A percentile compares a stretch with the other conserved stretches of the same genome.
phyloP scores from a whole-genome alignment of 768 basidiomycete genomes.

The Termitomyces sp. region DNA sequence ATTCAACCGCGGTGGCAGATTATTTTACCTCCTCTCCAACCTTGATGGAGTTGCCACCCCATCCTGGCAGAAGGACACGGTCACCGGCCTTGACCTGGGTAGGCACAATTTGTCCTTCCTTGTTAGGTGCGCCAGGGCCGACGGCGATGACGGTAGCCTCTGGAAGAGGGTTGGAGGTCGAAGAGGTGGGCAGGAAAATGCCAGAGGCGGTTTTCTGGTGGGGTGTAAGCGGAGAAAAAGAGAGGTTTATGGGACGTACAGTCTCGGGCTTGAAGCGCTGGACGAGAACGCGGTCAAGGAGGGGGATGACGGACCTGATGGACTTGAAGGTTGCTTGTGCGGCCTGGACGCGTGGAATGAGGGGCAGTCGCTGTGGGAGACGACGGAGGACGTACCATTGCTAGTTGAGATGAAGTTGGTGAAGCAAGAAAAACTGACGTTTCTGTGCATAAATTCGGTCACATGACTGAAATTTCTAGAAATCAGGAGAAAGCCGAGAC shows the following conservation, averaged over 20 bases:
- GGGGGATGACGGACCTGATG: conserved; percentile 85
- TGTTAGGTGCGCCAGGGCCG: conserved; percentile 91
- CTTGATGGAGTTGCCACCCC: conserved; percentile 96
- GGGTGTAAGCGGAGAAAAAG: neutral
- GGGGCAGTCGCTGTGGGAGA: neutral
- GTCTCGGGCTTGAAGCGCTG: conserved; percentile 97
- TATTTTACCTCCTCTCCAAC: conserved; percentile 87
- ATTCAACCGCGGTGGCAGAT: neutral
- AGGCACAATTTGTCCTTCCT: conserved; percentile 73
- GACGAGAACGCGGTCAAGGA: conserved; percentile 94
- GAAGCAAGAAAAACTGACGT: conserved; percentile 10
- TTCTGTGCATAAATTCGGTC: conserved; percentile 10
- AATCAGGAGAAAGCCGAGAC: conserved; percentile 11
- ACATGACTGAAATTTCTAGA: conserved; percentile 14
- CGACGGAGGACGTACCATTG: conserved; percentile 10
- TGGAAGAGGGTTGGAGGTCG: conserved; percentile 81
- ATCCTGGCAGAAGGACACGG: conserved; percentile 89
- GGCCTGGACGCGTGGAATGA: conserved; percentile 40
- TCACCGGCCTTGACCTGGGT: conserved; percentile 84
- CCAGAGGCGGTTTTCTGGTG: conserved; percentile 94
- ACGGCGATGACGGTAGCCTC: conserved; percentile 96
- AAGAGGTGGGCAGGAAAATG: conserved; percentile 91
- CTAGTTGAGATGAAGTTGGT: neutral
- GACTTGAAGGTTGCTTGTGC: conserved; percentile 92
- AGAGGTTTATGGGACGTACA: conserved; percentile 41